Base-by-base conservation (phyloP, 257 asterid genomes). In the Avicennia marina region DNA sequence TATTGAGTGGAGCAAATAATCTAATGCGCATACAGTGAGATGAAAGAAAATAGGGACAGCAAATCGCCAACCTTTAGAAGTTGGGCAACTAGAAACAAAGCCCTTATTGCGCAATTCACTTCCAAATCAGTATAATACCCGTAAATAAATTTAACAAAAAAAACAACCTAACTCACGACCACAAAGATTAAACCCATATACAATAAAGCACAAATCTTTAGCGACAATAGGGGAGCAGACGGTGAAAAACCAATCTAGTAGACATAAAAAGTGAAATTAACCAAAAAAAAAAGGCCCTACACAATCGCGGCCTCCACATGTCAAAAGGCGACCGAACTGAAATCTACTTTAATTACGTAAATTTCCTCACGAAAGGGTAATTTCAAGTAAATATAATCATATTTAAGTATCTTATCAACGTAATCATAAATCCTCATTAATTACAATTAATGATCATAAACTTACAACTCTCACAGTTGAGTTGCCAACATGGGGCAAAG, bases 141-240 rank as follows among this genome's bases (percentile, higher is more conserved):
- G n/a, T n/a, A n/a, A n/a, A n/a, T n/a, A n/a, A n/a, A n/a, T n/a
- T n/a, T n/a, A n/a, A n/a, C n/a, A n/a, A n/a, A n/a, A n/a, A 64
- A 70, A 75, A 75, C 81, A n/a, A n/a, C 81, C 81, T 75, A 75
- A 62, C 63, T 70, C 68, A 32, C 53, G 58, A 64, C 62, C 32
- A 57, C 63, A 40, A 33, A 22, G 3, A 63, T 33, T 52, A 46
- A 59, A 33, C 62, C 42, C 59, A 54, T 55, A 33, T n/a, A 7
- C 40, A 55, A 63, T 15, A 26, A 65, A 65, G 64, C 63, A 60
- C 55, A 58, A 66, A 65, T 53, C 72, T 22, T 60, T 59, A 34
- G 21, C 68, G 53, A 42, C 51, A 18, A 48, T 22, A 53, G 8
- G 27, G n/a, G 1, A 32, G 40, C 34, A 67, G 20, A 68, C 47